Evolutionary conservation across 768 basidiomycete genomes (phyloP).

Genomic region (Trametes cingulata): DNA sequence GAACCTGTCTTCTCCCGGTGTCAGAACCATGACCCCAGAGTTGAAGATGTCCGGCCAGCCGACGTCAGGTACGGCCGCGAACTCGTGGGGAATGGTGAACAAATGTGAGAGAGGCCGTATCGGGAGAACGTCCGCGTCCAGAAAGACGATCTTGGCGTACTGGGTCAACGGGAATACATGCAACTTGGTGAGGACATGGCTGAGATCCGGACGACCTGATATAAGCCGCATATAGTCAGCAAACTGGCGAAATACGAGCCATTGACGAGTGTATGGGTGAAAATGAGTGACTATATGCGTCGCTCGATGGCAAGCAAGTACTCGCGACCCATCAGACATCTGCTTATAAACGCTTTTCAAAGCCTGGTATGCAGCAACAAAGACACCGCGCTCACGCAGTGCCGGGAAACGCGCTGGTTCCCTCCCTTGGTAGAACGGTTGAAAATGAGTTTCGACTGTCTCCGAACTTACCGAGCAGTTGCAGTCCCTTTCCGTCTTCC

Average conservation of each 20-base stretch:
- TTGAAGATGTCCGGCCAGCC: slow-evolving; percentile 99
- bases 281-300: slow-evolving; percentile 5
- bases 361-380: not conserved
- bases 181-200: slow-evolving; percentile 92
- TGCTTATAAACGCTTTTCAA: not conserved
- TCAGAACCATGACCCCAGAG: slow-evolving; percentile 89
- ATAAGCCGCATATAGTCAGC: not conserved
- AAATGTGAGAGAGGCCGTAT: slow-evolving; percentile 88
- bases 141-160: slow-evolving; percentile 84
- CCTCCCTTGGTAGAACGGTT: not conserved
- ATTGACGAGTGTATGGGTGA: not conserved
- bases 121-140: slow-evolving; percentile 91
- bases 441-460: not conserved
- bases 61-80: slow-evolving; percentile 93
- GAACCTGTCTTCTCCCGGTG: slow-evolving; percentile 84
- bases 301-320: not conserved
- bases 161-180: slow-evolving; percentile 92
- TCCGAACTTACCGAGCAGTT: slow-evolving; percentile 72
- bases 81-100: slow-evolving; percentile 79
- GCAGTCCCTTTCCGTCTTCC: slow-evolving; percentile 62
- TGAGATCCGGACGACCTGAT: slow-evolving; percentile 90
- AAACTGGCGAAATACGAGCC: not conserved
- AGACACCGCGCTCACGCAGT: not conserved
- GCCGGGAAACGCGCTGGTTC: not conserved
- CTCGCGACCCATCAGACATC: not conserved